These are phyloP conservation scores for Corinectria fuckeliana DNA, from an alignment of 2,329 filamentous ascomycete genomes.

Conservation along the genomic window DNA sequence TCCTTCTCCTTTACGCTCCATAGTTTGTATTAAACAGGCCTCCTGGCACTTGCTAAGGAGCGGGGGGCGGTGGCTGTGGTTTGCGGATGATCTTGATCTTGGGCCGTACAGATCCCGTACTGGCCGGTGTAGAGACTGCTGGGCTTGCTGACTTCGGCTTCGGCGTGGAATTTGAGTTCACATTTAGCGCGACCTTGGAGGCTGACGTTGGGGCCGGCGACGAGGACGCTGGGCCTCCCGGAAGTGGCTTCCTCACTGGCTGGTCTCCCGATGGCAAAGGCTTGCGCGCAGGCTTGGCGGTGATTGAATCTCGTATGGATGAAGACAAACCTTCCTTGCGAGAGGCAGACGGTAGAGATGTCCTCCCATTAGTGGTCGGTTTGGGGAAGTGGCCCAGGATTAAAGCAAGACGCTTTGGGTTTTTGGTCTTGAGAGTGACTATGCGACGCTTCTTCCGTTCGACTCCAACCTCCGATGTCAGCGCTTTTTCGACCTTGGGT, in stretches of 20 bases:
- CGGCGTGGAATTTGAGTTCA: slow-evolving; percentile 28
- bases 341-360: slow-evolving; percentile 42
- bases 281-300: slow-evolving; percentile 45
- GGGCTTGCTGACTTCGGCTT: slow-evolving; percentile 35
- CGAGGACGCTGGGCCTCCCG: slow-evolving; percentile 35
- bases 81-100: slow-evolving; percentile 50
- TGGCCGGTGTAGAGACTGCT: slow-evolving; percentile 32
- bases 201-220: slow-evolving; percentile 32
- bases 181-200: slow-evolving; percentile 38
- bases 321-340: slow-evolving; percentile 35
- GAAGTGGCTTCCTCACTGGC: slow-evolving; percentile 41
- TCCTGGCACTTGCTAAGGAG: slow-evolving; percentile 27
- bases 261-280: slow-evolving; percentile 44
- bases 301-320: slow-evolving; percentile 40
- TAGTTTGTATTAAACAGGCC: not conserved
- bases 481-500: slow-evolving; percentile 45
- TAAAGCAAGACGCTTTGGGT: slow-evolving; percentile 44
- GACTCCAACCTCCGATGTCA: slow-evolving; percentile 26
- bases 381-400: slow-evolving; percentile 42
- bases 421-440: slow-evolving; percentile 46
- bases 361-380: slow-evolving; percentile 34
- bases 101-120: slow-evolving; percentile 34
- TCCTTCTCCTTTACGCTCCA: not conserved
- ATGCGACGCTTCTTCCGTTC: slow-evolving; percentile 43
- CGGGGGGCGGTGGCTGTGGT: slow-evolving; percentile 38